Evolutionary conservation across 192 early-diverging fungal genomes (phyloP), one percentile per base, ranked within the genome.

Genomic region (Coemansia sp.): DNA sequence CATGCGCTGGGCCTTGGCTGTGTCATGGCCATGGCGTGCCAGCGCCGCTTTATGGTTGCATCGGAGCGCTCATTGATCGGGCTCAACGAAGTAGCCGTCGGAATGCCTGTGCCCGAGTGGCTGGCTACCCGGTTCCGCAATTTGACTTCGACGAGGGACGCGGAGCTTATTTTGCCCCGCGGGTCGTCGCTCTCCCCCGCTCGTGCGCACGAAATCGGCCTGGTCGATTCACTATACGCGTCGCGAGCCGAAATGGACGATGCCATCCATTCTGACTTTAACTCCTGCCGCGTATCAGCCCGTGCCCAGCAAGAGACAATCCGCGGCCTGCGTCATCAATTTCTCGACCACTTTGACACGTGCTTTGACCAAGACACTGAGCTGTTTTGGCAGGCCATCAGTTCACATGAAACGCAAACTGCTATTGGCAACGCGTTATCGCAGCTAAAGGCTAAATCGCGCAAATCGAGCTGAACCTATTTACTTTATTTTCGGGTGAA

Each of bases 21-120:
- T 17, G 56, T 57, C 11, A 38, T 57, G 57, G 75, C 75, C 10
- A 63, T 77, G 61, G 75, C 69, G 32, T 77, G 69, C 65, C 69
- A 72, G 54, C 50, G 60, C 38, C 68, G 75, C 29, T 77, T 45
- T 21, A 71, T 71, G 61, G 69, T 77, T 19, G 41, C 29, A 10
- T 29, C 57, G 2, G 60, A 50, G 17, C 47, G 17, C n/a, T 27
- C 43, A 51, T 51, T 60, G n/a, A 63, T 77, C 15, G 75, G 75
- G 23, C 75, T 77, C 14, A 77, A 77, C 48, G 75, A 77, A 39
- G 75, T 68, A 1, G 65, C 69, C 3, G 69, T 77, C 10, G 75
- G 75, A 14, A 53, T 77, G 49, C 69, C 75, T 0, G 58, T 77
- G 32, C 75, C 75, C 19, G 69, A 67, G 47, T 77, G 75, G 75